Evolutionary conservation across 495 filamentous ascomycete species (phyloP), one percentile per base, ranked within the genome.

Genomic region (Talaromyces proteolyticus): DNA sequence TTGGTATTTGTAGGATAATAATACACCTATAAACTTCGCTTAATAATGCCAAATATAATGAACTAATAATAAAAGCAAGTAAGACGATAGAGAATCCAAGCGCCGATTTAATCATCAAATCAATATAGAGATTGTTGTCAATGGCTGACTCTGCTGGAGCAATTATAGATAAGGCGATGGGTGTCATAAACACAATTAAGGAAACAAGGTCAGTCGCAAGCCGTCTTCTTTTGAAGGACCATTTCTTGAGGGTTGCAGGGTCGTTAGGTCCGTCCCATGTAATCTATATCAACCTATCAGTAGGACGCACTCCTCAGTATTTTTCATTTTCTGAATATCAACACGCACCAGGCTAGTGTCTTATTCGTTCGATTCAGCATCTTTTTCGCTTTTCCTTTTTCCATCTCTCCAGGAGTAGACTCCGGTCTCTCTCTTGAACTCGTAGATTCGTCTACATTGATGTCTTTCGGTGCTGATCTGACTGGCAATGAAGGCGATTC

Each of bases 171-270:
- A 78, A 84, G 1, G 80, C 79, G 7, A 85, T 71, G 0, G 87
- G 85, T 0, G 86, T 87, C 47, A 91, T 84, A 52, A 91, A 80
- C 0, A 84, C 88, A 61, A 84, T 85, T 11, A 68, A 66, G 0
- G 82, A 81, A 19, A 77, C 73, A 17, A 75, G 68, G 21, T 74
- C 51, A 0, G 79, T 82, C 1, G 78, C 77, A 0, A 72, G 66
- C 86, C 86, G 89, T 66, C 86, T 87, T 6, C 38, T 10, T 7
- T 17, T 10, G 16, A 16, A n/a, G 6, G 38, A 20, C 38, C 38
- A 41, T 10, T 41, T 41, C 16, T 17, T 10, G 38, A 16, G 38
- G 18, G 12, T 41, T 16, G 14, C 38, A 17, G 38, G 38, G 18
- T 41, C 38, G 10, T 10, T 20, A 3, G 38, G 38, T 7, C 38